These are phyloP conservation scores for Lepidopterella palustris DNA, from an alignment of 495 filamentous ascomycete species.

Conservation along the genomic window DNA sequence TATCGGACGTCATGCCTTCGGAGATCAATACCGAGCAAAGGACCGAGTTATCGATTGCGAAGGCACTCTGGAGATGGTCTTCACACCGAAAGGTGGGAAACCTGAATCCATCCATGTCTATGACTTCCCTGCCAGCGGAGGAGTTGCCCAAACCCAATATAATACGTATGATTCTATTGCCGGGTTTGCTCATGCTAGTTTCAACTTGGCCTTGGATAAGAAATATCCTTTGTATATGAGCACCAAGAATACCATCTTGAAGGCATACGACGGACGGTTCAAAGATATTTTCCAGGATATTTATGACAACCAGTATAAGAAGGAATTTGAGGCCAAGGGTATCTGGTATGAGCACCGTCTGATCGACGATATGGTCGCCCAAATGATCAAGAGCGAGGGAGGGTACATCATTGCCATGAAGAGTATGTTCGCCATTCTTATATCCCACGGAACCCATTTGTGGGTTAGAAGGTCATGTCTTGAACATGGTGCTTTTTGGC, in stretches of 20 bases:
- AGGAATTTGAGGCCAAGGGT: slow-evolving; percentile 76
- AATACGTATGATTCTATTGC: slow-evolving; percentile 93
- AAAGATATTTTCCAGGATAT: slow-evolving; percentile 99
- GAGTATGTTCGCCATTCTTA: slow-evolving; percentile 58
- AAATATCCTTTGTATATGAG: slow-evolving; percentile 90
- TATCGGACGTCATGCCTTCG: slow-evolving; percentile 96
- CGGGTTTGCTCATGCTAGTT: slow-evolving; percentile 90
- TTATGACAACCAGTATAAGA: slow-evolving; percentile 80
- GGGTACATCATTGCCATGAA: slow-evolving; percentile 97
- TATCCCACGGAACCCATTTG: no score
- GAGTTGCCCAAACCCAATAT: slow-evolving; percentile 90
- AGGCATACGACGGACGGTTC: slow-evolving; percentile 96
- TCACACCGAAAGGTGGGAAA: slow-evolving; percentile 75
- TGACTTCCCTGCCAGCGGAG: slow-evolving; percentile 75
- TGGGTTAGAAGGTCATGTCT: no score
- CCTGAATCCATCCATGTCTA: slow-evolving; percentile 84
- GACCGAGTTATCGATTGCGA: slow-evolving; percentile 74
- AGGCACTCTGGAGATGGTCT: slow-evolving; percentile 89
- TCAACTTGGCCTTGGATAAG: slow-evolving; percentile 89
- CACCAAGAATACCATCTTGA: slow-evolving; percentile 99
- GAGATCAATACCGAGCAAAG: slow-evolving; percentile 96
- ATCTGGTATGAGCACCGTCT: slow-evolving; percentile 99
- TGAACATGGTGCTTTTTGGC: no score
- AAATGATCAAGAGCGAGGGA: slow-evolving; percentile 98
- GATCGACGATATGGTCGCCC: slow-evolving; percentile 99